Evolutionary conservation across 805 yeast species (phyloP).

Genomic region (Metschnikowia noctiluminum): DNA sequence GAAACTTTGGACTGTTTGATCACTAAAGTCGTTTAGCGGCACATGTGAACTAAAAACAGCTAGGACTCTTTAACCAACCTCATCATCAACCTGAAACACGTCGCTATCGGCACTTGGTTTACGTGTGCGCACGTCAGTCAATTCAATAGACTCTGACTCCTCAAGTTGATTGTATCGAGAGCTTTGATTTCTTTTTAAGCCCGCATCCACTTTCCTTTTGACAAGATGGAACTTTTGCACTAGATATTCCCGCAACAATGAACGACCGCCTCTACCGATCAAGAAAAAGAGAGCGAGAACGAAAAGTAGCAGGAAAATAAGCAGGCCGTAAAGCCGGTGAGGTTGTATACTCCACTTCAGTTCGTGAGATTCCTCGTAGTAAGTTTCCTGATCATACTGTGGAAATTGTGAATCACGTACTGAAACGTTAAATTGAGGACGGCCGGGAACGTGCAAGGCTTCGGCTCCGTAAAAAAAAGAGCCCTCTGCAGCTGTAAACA

Average conservation of each 20-base stretch:
- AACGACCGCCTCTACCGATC: constrained; percentile 29
- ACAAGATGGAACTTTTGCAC: neutral
- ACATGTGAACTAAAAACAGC: neutral
- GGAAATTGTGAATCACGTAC: constrained; percentile 16
- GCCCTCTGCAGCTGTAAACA: constrained; percentile 46
- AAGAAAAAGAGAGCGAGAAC: constrained; percentile 28
- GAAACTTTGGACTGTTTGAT: too few relatives aligned
- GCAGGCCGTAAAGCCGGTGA: constrained; percentile 39
- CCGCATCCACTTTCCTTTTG: neutral
- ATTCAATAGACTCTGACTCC: constrained; percentile 8
- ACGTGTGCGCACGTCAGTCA: constrained; percentile 5
- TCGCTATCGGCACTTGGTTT: neutral
- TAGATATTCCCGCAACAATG: constrained; percentile 1
- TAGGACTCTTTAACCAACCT: neutral
- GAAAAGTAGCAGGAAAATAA: constrained; percentile 27
- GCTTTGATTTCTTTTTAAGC: neutral
- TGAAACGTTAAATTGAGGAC: constrained; percentile 42
- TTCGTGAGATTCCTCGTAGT: constrained; percentile 26
- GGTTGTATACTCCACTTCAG: constrained; percentile 45
- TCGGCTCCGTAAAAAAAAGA: constrained; percentile 55
- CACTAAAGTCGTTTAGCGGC: too few relatives aligned
- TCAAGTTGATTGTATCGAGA: constrained; percentile 1
- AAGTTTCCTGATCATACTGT: constrained; percentile 30
- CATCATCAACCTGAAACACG: constrained; percentile 5
- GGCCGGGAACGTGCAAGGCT: constrained; percentile 29